Evolutionary conservation across 2,329 filamentous ascomycete species (phyloP), one percentile per base, ranked within the genome.

Genomic region (Massarina eburnea): DNA sequence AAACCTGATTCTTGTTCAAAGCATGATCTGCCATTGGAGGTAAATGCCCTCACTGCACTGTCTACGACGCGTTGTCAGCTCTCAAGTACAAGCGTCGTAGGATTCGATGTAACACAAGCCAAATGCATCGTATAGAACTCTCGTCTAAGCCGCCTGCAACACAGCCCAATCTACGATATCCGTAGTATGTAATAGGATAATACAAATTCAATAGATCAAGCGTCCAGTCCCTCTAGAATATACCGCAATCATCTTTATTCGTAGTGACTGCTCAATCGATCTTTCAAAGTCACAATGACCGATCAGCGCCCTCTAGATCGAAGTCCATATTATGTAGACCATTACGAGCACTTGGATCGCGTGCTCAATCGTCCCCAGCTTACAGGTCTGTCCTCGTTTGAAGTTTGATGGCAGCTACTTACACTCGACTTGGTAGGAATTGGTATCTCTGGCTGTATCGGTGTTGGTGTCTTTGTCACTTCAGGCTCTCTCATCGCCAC

Each of bases 371-470:
- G 56, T 22, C 58, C 58, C 21, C 56, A 61, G 19, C 46, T 61
- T 7, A 51, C 56, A 17, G 57, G 57, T 58, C 44, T 22, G 36
- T 20, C 15, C 22, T n/a, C 12, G 21, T 19, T 1, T n/a, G 14
- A 19, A 10, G 8, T 18, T 32, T 24, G 15, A 12, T 2, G 8
- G 3, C 3, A 3, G 3, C 3, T 29, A 19, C 32, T 50, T 12
- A 34, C 14, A 17, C 12, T 26, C 34, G 21, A 39, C 33, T 15
- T 3, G 15, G 6, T 21, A 59, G 57, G 57, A 1, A 61, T 61
- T 41, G 58, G 58, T 19, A 57, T 61, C 15, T 59, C 57, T 8
- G 57, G 55, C 5, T 54, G 49, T 32, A 47, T 61, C 19, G 58
- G 58, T 2, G 57, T 43, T 8, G 55, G 58, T 2, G 46, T 61